Percentiles rank a stretch among this genome's conserved stretches.
Conservation (phyloP, 306 rosid genomes). For the Ammopiptanthus mongolicus region DNA sequence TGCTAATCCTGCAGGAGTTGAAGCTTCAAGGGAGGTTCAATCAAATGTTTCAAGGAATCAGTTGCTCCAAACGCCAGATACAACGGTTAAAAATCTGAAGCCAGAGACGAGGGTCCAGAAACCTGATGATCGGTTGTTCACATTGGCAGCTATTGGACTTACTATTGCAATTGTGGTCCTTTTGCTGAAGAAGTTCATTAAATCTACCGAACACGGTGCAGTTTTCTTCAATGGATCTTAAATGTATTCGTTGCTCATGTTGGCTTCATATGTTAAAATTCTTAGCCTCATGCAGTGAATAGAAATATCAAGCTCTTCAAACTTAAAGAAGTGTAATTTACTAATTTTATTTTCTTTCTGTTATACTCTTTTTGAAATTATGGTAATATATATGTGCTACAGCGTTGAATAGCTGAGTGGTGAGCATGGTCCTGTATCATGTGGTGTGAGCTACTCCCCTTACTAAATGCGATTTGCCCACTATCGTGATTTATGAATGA, state of each 20-base stretch:
- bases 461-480: neutral
- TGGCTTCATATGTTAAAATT: constrained; percentile 18
- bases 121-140: constrained; percentile 80
- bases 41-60: constrained; percentile 34
- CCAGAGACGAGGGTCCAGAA: constrained; percentile 45
- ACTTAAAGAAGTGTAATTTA: neutral
- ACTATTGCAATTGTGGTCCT: constrained; percentile 81
- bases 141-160: constrained; percentile 90
- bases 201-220: constrained; percentile 62
- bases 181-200: constrained; percentile 78
- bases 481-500: neutral
- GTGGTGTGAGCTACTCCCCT: neutral
- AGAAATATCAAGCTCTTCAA: constrained; percentile 19
- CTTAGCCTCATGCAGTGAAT: neutral
- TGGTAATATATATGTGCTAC: constrained; percentile 22
- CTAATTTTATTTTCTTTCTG: neutral
- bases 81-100: constrained; percentile 41
- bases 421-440: neutral
- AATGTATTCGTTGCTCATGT: neutral
- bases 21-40: constrained; percentile 38
- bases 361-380: constrained; percentile 17
- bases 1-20: constrained; percentile 32
- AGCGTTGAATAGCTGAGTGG: neutral
- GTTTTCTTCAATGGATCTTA: constrained; percentile 82
- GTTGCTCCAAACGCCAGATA: constrained; percentile 37